Evolutionary conservation across 805 yeast genomes (phyloP).

Genomic region (Suhomyces canberraensis): DNA sequence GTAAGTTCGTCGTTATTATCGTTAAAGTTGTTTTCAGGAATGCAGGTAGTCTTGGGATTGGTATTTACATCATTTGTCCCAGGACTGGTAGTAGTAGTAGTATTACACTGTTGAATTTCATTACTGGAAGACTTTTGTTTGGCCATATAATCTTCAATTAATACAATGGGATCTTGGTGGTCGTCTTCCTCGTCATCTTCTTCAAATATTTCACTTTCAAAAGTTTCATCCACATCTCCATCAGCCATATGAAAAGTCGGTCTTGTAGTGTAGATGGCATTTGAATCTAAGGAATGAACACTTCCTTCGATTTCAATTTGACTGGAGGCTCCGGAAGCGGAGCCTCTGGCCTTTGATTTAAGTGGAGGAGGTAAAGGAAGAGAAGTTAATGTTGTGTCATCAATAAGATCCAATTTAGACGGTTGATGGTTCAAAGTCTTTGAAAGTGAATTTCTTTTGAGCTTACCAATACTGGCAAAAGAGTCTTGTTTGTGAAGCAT

Average conservation of each 20-base stretch:
- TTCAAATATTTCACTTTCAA: slow-evolving; percentile 3
- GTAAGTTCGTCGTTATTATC: slow-evolving; percentile 9
- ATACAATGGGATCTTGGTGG: slow-evolving; percentile 41
- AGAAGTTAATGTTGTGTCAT: slow-evolving; percentile 47
- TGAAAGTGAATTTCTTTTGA: slow-evolving; percentile 1
- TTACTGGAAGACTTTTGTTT: not conserved
- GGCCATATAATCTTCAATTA: slow-evolving; percentile 57
- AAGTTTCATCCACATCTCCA: slow-evolving; percentile 8
- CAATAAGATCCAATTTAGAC: slow-evolving; percentile 47
- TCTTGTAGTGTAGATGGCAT: not conserved
- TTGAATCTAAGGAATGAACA: not conserved
- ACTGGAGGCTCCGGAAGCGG: slow-evolving; percentile 5
- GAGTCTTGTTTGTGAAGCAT: slow-evolving; percentile 4
- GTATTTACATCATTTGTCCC: not conserved
- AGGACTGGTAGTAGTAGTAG: not conserved
- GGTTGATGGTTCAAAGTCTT: slow-evolving; percentile 23
- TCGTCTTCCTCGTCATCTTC: slow-evolving; percentile 16
- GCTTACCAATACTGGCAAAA: not conserved
- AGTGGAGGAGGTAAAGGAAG: slow-evolving; percentile 53
- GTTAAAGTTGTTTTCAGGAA: not conserved
- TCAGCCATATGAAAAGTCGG: not conserved
- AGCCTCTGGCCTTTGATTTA: slow-evolving; percentile 11
- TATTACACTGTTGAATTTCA: not conserved
- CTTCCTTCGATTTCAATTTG: not conserved
- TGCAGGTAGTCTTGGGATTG: not conserved